Conservation (phyloP, 176 grass and related monocot genomes). For the Carex scoparia region DNA sequence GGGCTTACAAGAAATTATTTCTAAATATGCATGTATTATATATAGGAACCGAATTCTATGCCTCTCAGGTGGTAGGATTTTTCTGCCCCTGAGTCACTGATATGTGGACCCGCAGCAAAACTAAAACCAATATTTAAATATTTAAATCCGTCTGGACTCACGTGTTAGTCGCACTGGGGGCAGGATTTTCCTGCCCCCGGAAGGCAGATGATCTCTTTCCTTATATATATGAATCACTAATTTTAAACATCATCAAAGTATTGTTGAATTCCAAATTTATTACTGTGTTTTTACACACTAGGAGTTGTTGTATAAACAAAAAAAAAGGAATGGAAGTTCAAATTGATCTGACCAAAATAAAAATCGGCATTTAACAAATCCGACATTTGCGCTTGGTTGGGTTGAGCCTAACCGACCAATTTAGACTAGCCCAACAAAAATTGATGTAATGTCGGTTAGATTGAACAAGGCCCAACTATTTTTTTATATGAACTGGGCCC, state of each 20-base stretch:
- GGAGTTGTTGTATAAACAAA: neutral
- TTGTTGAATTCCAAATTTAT: too few species aligned
- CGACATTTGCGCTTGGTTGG: neutral
- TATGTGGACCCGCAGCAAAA: too few species aligned
- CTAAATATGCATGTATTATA: neutral
- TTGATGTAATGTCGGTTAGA: conserved; percentile 1
- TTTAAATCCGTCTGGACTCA: too few species aligned
- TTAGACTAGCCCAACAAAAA: neutral
- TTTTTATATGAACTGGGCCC: neutral
- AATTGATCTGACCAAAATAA: neutral
- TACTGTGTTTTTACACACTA: neutral
- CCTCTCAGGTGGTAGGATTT: too few species aligned
- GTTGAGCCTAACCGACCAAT: conserved; percentile 11
- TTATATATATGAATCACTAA: too few species aligned
- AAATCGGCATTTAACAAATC: neutral
- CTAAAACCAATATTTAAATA: too few species aligned
- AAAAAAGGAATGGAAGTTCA: neutral
- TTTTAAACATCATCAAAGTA: neutral
- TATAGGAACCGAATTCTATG: too few species aligned
- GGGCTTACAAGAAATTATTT: too few species aligned
- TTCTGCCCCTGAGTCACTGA: too few species aligned
- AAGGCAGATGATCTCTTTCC: too few species aligned
- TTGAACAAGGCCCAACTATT: neutral
- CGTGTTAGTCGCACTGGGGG: too few species aligned
- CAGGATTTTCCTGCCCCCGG: too few species aligned